Evolutionary conservation across 2,329 filamentous ascomycete genomes (phyloP), one percentile per base, ranked within the genome.

Genomic region (Phialocephala sp.): DNA sequence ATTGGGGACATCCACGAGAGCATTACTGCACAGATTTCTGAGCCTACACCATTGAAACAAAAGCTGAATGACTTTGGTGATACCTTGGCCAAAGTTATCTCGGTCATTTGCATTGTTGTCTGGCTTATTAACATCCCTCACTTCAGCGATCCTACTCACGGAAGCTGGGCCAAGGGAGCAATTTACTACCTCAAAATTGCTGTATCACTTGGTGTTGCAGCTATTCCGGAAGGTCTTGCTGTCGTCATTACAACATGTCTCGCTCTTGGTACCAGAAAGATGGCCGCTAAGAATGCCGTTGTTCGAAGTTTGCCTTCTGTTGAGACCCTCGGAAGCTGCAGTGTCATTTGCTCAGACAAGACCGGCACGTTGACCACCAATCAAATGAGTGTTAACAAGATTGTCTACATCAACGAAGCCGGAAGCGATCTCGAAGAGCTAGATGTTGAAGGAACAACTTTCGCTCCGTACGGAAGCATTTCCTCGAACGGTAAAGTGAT

Each of bases 141-240:
- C 82, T 99, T 99, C 84, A 95, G 88, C 76, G 95, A 99, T 75
- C 93, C 94, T 35, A 91, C 91, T 71, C 94, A 97, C 74, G 95
- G 95, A 74, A 91, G 88, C 79, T 97, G 93, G 90, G 87, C 92
- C 69, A 99, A 98, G 83, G 95, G 95, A 66, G 95, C 95, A 66
- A 98, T 99, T 76, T 99, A 99, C 85, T 99, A 99, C 80, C 88
- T 99, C 74, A 99, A 99, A 85, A 99, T 99, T 77, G 95, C 95
- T 50, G 96, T 99, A 50, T 99, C 95, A 59, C 91, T 99, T 43
- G 96, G 95, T 79, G 95, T 99, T 50, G 95, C 95, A 56, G 95
- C 96, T 71, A 99, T 99, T 76, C 95, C 95, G 0, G 95, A 99
- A 81, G 95, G 96, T 79, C 86, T 99, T 55, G 95, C 95, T 37